Evolutionary conservation across 768 basidiomycete species (phyloP).

Genomic region (Lactifluus rugatus): DNA sequence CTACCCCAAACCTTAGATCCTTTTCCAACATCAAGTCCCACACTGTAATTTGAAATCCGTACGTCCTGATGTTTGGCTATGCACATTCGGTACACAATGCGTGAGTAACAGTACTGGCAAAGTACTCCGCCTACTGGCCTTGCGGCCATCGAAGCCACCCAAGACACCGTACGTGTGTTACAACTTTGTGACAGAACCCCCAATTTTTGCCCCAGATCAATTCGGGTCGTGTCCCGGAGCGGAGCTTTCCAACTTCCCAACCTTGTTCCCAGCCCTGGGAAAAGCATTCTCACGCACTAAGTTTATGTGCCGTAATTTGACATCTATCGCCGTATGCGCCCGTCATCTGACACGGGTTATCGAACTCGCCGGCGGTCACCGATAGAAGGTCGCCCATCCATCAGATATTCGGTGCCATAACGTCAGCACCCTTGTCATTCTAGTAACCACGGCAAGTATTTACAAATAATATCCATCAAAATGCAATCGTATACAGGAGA

Average conservation of each 20-base stretch:
- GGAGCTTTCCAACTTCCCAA: neutral
- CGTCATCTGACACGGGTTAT: conserved; percentile 14
- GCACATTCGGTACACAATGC: neutral
- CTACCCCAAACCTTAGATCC: conserved; percentile 17
- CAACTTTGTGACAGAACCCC: neutral
- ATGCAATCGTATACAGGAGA: conserved; percentile 13
- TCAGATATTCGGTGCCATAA: conserved; percentile 7
- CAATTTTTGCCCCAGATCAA: neutral
- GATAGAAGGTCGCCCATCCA: neutral
- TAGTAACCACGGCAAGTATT: conserved; percentile 14
- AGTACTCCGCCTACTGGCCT: too few relatives aligned
- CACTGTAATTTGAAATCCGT: conserved; percentile 3
- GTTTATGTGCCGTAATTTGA: neutral
- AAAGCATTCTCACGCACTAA: conserved; percentile 4
- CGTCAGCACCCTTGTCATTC: conserved; percentile 4
- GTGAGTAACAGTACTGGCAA: neutral
- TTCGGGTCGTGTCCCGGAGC: neutral
- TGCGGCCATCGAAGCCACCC: too few relatives aligned
- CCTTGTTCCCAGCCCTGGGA: conserved; percentile 1
- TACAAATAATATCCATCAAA: conserved; percentile 14
- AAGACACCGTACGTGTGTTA: too few relatives aligned
- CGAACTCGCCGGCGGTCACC: neutral
- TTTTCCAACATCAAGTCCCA: neutral
- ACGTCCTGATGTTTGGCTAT: neutral
- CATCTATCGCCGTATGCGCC: neutral